Percentiles rank a stretch among this genome's conserved stretches.
Conservation (phyloP, 441 rosid species). For the Populus hybrid region DNA sequence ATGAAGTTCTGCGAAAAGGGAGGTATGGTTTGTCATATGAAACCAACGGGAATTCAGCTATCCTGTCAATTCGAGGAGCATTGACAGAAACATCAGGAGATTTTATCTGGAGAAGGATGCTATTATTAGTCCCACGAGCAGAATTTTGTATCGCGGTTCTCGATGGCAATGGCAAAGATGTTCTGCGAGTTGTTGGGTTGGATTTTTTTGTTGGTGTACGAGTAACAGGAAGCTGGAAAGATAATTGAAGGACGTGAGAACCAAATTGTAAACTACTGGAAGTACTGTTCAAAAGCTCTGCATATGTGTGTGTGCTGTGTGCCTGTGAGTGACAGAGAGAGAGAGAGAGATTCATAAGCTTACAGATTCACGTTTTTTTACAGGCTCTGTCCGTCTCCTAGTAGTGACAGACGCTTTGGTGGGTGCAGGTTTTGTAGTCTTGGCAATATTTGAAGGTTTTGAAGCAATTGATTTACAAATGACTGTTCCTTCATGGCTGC, state of each 20-base stretch:
- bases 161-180: conserved; percentile 60
- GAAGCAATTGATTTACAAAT: conserved; percentile 63
- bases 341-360: conserved; percentile 9
- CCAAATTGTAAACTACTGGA: conserved; percentile 1
- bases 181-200: conserved; percentile 61
- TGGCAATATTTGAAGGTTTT: conserved; percentile 42
- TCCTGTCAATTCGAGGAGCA: conserved; percentile 90
- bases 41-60: conserved; percentile 88
- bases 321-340: background rate
- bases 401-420: conserved; percentile 49
- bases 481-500: conserved; percentile 56
- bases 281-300: background rate
- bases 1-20: conserved; percentile 46
- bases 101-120: conserved; percentile 46
- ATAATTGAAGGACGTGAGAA: conserved; percentile 14
- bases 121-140: conserved; percentile 35
- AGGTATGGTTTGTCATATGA: conserved; percentile 73
- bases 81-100: conserved; percentile 97
- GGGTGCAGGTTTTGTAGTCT: conserved; percentile 39
- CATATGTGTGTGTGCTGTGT: background rate
- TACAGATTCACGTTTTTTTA: conserved; percentile 61
- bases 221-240: conserved; percentile 56
- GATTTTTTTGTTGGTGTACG: conserved; percentile 38
- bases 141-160: conserved; percentile 38
- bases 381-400: conserved; percentile 38